Evolutionary conservation across 257 asterid genomes (phyloP), one percentile per base, ranked within the genome.

Genomic region (Ilex aquifolium): DNA sequence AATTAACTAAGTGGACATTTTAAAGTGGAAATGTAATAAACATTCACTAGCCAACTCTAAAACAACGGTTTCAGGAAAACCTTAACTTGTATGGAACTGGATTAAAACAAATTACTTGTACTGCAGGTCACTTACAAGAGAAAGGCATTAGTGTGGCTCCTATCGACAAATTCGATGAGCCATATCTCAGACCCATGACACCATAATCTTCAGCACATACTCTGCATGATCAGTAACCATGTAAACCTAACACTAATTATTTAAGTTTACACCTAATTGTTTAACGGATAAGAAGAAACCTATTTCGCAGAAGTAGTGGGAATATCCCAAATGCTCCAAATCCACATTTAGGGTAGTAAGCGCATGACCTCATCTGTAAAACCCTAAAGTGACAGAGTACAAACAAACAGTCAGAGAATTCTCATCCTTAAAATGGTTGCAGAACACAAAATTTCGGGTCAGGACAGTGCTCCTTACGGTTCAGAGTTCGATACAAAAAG

Each of bases 131-230:
- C 81, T 29, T 78, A 90, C 97, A 73, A 58, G 88, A 59, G 52
- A 82, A 83, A 57, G 97, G 97, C 74, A 73, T 67, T 40, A 83
- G 63, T 57, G 92, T 82, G 58, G 95, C 97, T 72, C 95, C 97
- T 70, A 85, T 72, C 0, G 95, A 87, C 54, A 90, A 77, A 72
- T 90, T 90, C 64, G 95, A 64, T 57, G 97, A 87, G 69, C 97
- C 97, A 78, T 90, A 90, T 85, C 97, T 84, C 88, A 90, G 71
- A 72, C 97, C 97, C 86, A 90, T 77, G 57, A 80, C 56, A 56
- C 97, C 95, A 73, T 83, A 74, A 85, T 85, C 97, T 68, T 80
- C 84, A 36, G 88, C 62, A 66, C 86, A 72, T 64, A 79, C 69
- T 76, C 95, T 87, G 88, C 74, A 70, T 50, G 58, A 44, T 64